These are phyloP conservation scores for Escallonia rubra DNA, from an alignment of 129 eudicot species.

Conservation along the genomic window DNA sequence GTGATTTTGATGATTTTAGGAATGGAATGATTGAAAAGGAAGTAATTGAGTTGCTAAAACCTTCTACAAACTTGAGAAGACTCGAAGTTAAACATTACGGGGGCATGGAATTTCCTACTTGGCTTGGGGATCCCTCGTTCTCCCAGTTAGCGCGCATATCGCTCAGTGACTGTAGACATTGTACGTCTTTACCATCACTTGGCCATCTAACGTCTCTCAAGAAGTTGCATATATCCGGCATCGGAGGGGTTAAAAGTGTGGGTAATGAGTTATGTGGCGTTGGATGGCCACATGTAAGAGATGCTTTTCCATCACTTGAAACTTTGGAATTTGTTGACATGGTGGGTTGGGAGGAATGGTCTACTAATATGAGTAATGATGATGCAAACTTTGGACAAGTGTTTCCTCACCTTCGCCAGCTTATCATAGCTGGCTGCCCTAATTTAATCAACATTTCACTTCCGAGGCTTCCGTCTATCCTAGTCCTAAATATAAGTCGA, in stretches of 20 bases:
- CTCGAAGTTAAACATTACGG: slow-evolving; percentile 21
- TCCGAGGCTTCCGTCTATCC: neutral
- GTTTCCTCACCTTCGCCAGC: neutral
- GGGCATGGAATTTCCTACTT: slow-evolving; percentile 36
- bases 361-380: neutral
- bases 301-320: slow-evolving; percentile 35
- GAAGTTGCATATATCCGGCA: slow-evolving; percentile 16
- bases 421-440: neutral
- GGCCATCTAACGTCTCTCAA: slow-evolving; percentile 41
- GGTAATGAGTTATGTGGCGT: slow-evolving; percentile 32
- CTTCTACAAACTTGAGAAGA: slow-evolving; percentile 23
- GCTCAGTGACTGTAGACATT: slow-evolving; percentile 22
- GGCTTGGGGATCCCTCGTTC: slow-evolving; percentile 41
- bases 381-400: neutral
- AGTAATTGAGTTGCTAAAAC: slow-evolving; percentile 32
- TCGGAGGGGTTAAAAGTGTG: slow-evolving; percentile 25
- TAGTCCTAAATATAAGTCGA: neutral
- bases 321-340: slow-evolving; percentile 6
- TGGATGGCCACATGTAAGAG: neutral
- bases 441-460: neutral
- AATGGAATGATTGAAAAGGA: slow-evolving; percentile 13
- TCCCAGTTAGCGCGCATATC: slow-evolving; percentile 20
- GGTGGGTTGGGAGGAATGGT: slow-evolving; percentile 25
- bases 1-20: slow-evolving; percentile 10
- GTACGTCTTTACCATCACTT: slow-evolving; percentile 34